phyloP scores from a whole-genome alignment of 257 asterid species.

The Fraxinus quadrangulata region DNA sequence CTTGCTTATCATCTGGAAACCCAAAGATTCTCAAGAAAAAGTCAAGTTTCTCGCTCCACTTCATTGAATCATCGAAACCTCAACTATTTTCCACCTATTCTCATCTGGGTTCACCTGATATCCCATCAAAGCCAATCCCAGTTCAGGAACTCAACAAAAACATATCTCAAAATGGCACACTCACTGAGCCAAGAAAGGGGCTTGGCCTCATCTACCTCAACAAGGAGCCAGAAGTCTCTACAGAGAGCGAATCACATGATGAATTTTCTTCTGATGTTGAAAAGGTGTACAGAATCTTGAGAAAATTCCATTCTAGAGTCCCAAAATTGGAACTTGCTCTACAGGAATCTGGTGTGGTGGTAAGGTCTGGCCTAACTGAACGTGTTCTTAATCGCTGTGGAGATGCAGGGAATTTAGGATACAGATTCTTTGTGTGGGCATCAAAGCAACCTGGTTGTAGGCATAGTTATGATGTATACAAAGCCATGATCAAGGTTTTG shows the following conservation, averaged over 20 bases:
- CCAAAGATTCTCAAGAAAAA: conserved; percentile 4
- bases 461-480: conserved; percentile 76
- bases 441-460: conserved; percentile 75
- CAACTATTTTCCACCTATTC: conserved; percentile 42
- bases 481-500: conserved; percentile 71
- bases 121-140: conserved; percentile 22
- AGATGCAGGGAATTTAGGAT: conserved; percentile 92
- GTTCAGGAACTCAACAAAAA: conserved; percentile 19
- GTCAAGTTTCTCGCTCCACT: conserved; percentile 23
- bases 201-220: conserved; percentile 50
- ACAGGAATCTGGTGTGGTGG: conserved; percentile 65
- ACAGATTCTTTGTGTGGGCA: conserved; percentile 81
- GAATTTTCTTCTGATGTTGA: conserved; percentile 82
- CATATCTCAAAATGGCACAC: conserved; percentile 20
- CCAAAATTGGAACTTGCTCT: conserved; percentile 90
- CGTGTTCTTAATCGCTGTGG: conserved; percentile 90
- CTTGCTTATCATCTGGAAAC: conserved; percentile 21
- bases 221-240: conserved; percentile 29
- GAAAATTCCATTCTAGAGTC: conserved; percentile 72
- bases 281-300: conserved; percentile 63
- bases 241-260: conserved; percentile 45
- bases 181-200: conserved; percentile 36
- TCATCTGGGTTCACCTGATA: conserved; percentile 33
- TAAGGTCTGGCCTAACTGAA: conserved; percentile 78
- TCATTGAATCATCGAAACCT: conserved; percentile 31